Percentiles rank a stretch among this genome's conserved stretches.
These are phyloP conservation scores for Xylariaceae sp. DNA, from an alignment of 2,329 filamentous ascomycete genomes.

Conservation along the genomic window DNA sequence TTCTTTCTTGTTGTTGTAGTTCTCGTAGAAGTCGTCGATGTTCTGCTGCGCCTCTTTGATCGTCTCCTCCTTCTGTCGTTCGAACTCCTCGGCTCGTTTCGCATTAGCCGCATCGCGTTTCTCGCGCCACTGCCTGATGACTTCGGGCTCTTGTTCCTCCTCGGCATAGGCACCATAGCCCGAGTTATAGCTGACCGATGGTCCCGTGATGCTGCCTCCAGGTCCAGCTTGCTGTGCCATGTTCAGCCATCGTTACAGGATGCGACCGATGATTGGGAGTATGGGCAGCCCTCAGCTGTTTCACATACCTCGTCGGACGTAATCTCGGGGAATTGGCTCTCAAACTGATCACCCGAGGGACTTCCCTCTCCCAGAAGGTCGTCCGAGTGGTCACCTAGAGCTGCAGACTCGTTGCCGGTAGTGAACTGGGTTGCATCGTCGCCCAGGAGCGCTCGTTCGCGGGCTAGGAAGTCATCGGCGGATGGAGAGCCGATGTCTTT, in stretches of 20 bases:
- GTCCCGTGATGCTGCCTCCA: constrained; percentile 75
- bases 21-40: constrained; percentile 99
- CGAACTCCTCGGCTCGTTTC: constrained; percentile 79
- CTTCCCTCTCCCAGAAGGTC: constrained; percentile 65
- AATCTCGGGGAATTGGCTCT: constrained; percentile 87
- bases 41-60: constrained; percentile 85
- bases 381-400: constrained; percentile 59
- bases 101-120: constrained; percentile 76
- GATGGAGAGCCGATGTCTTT: constrained; percentile 54
- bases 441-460: constrained; percentile 84
- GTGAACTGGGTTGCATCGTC: constrained; percentile 91
- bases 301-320: constrained; percentile 59
- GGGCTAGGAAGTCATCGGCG: constrained; percentile 79
- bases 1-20: constrained; percentile 97
- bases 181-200: constrained; percentile 57
- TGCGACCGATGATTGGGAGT: constrained; percentile 18
- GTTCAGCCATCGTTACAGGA: too few relatives aligned
- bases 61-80: constrained; percentile 76
- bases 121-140: constrained; percentile 88
- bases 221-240: constrained; percentile 59
- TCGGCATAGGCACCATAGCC: constrained; percentile 52
- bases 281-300: not conserved
- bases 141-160: constrained; percentile 79
- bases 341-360: constrained; percentile 53
- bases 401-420: constrained; percentile 64